phyloP scores from a whole-genome alignment of 164 flowering plant species.

The Cinnamomum chago region DNA sequence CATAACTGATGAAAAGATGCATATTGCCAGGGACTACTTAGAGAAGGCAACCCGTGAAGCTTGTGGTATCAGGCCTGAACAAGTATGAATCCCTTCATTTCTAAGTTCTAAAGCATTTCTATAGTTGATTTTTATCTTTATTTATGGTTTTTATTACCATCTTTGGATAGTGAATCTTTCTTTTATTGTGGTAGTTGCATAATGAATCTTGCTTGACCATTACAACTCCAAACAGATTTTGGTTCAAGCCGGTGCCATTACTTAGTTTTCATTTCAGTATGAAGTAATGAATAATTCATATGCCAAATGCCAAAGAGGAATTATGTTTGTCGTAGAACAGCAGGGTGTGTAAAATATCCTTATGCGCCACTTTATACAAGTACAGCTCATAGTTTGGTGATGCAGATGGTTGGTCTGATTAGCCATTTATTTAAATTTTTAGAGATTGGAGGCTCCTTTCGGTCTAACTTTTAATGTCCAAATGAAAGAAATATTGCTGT shows the following conservation, averaged over 20 bases:
- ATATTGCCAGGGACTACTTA: constrained; percentile 90
- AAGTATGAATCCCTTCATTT: constrained; percentile 30
- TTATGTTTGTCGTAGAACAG: too few species aligned
- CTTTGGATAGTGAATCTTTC: too few species aligned
- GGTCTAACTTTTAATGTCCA: neutral
- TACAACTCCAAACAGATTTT: neutral
- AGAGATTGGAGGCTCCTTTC: neutral
- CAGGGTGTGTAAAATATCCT: too few species aligned
- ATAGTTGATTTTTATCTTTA: too few species aligned
- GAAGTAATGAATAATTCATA: neutral
- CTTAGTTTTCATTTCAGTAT: neutral
- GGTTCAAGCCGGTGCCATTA: neutral
- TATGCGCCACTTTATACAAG: neutral
- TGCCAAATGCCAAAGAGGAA: too few species aligned
- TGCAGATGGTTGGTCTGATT: neutral
- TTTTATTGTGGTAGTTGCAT: too few species aligned
- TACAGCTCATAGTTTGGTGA: neutral
- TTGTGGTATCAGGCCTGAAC: constrained; percentile 89
- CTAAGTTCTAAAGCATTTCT: too few species aligned
- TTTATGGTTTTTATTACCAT: too few species aligned
- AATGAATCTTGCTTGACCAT: too few species aligned
- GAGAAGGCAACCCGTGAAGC: constrained; percentile 85
- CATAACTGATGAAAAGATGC: constrained; percentile 95
- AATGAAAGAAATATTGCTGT: neutral
- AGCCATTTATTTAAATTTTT: neutral